Base-by-base conservation (phyloP, 768 basidiomycete genomes). In the Tricholoma sp. region DNA sequence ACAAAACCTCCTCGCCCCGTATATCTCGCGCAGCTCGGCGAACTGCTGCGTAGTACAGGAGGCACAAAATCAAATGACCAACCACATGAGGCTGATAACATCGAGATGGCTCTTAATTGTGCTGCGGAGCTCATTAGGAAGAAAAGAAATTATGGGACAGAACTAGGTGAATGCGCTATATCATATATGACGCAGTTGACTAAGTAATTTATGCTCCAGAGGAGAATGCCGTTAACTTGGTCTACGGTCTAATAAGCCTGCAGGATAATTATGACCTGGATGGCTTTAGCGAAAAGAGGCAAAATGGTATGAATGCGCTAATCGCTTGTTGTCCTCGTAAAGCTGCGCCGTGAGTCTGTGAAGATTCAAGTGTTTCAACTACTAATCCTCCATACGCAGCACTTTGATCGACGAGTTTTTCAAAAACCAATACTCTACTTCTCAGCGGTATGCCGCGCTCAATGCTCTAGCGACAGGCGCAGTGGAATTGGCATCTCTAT, bases 331-430 rank as follows among this genome's bases (percentile, higher is more conserved):
- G 83, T 57, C 97, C 97, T 1, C 73, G 74, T 28, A 84, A 84
- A 54, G 84, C 88, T 41, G 86, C 93, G 0, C 88, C 86, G 95
- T 98, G 67, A 65, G 94, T 81, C 13, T 20, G 20, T 15, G n/a
- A 39, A 17, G 6, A 33, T 45, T 34, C 6, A 13, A 13, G 24
- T 53, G n/a, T 33, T 24, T 49, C 20, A 7, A 29, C 45, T 20
- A 20, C 32, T 58, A 6, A 61, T 13, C 10, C 11, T 31, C 9
- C 34, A 2, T 13, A 47, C 54, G 9, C 65, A 97, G 95, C 3
- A 79, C 83, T 33, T 75, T 98, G 9, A 85, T 92, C 52, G 93
- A 96, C 67, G 91, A 97, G 65, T 95, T 94, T 70, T 99, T 98
- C 75, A 86, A 86, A 62, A 90, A 89, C 49, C 92, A 96, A 60